Base-by-base conservation (phyloP, 2,329 filamentous ascomycete genomes). In the Phaeosphaeria sp. region DNA sequence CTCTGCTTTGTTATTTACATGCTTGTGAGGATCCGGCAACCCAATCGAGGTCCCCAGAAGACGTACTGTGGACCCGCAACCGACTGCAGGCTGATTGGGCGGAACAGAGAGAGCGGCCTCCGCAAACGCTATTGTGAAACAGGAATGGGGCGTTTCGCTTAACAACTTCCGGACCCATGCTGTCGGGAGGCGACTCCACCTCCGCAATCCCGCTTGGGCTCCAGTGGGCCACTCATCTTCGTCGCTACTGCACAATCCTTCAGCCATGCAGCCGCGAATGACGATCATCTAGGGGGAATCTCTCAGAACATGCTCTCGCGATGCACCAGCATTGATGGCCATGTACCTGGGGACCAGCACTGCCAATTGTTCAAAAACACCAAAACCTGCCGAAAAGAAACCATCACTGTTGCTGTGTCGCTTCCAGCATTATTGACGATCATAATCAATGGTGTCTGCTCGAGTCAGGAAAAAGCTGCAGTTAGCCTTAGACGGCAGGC, bases 221-320 rank as follows among this genome's bases (percentile, higher is more conserved):
- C 46, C 30, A 53, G 41, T 20, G 52, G 9, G 20, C 23, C 17
- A 18, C 11, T 13, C 30, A 15, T 36, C 30, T 36, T 36, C 30
- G 30, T 36, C 44, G 13, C 51, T 39, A 54, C 49, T 49, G 52
- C 46, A 43, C 39, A 27, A 54, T 55, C 52, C 46, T 50, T 47
- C 50, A 46, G 25, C 30, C 7, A 30, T 23, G 39, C 39, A n/a
- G n/a, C 47, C 15, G 9, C 11, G 30, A 21, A 49, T 49, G 25
- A 49, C 3, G 46, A 49, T 49, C 46, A 27, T 49, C 46, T 10
- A 49, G 23, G 20, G 15, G 15, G 17, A 49, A 49, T 11, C 25
- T 9, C 36, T 25, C 27, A 11, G 10, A 47, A 27, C 6, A 5
- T 9, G 3, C 20, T 3, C 17, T 23, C 27, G 17, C 44, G 13